These are phyloP conservation scores for Eucalyptus sp. DNA, from an alignment of 345 rosid genomes.

Conservation along the genomic window DNA sequence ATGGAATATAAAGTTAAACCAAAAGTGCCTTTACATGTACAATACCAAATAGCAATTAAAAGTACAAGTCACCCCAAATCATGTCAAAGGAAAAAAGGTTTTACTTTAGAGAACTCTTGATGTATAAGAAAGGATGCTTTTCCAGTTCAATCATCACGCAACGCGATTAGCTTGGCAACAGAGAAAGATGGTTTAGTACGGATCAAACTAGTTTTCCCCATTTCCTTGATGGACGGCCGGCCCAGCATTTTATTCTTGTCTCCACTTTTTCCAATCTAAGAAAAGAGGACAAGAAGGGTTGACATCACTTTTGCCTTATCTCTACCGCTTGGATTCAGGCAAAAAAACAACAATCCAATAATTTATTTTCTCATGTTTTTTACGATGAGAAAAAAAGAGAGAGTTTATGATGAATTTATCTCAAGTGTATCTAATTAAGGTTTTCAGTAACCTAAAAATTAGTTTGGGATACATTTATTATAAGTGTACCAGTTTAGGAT, in stretches of 20 bases:
- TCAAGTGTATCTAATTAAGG: too few species aligned
- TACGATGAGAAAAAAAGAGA: background rate
- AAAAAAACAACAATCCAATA: background rate
- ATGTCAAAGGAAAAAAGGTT: background rate
- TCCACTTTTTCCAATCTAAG: background rate
- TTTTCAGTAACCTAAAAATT: too few species aligned
- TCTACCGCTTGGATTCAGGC: background rate
- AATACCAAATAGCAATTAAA: background rate
- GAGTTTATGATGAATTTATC: background rate
- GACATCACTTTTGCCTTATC: background rate
- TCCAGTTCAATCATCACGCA: background rate
- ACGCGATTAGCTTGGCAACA: background rate
- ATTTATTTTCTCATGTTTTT: background rate
- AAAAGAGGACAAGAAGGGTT: background rate
- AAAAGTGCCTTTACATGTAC: background rate
- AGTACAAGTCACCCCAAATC: background rate
- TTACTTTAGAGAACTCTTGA: background rate
- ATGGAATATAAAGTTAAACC: background rate
- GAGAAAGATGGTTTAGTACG: background rate
- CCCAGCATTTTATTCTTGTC: background rate
- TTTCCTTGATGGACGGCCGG: background rate
- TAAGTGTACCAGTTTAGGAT: accelerated
- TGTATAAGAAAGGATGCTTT: background rate
- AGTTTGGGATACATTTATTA: too few species aligned
- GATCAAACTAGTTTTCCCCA: background rate